Evolutionary conservation across 2,329 filamentous ascomycete species (phyloP), one percentile per base, ranked within the genome.

Genomic region (Claviceps monticola): DNA sequence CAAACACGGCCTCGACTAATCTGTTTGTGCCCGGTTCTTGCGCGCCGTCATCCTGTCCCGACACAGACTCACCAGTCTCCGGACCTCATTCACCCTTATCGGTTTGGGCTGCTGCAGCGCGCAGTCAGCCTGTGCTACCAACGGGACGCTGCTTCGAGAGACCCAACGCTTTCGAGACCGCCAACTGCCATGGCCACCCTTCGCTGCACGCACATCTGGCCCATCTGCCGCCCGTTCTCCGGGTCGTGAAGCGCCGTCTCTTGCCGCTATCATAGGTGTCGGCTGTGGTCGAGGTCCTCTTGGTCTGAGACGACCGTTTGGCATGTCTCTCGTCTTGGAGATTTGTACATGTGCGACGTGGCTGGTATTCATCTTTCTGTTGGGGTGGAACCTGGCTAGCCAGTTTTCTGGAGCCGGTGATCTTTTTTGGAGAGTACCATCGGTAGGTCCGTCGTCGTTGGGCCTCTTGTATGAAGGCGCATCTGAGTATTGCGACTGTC

Each of bases 101-200:
- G 65, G 65, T 34, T 54, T 57, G 2, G 65, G 64, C 48, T 66
- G 62, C 46, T 66, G 59, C 16, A 68, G 55, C 1, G 53, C 48
- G 21, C 65, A 68, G n/a, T 56, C 53, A 13, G 54, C 58, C 43
- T 58, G 61, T 8, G 63, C 59, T 19, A 67, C 45, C 1, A 65
- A 50, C 2, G 59, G 54, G 1, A 52, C 54, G 13, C 54, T 55
- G 43, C 58, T 57, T 17, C 57, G 56, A 19, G 60, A 59, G 16
- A 59, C 51, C 46, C 53, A 55, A 9, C 57, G 56, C 42, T 56
- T 57, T 8, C 54, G 52, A 8, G 52, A 41, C 23, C 54, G 53
- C 41, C 56, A 55, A 5, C 53, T 51, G 39, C 50, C 26, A 44
- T 39, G 26, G 19, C 43, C 48, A 38, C 49, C 17, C 9, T 38